A percentile compares a stretch with the other conserved stretches of the same genome.
Conservation (phyloP, 192 early-diverging fungal genomes). For the Funneliformis mosseae region DNA sequence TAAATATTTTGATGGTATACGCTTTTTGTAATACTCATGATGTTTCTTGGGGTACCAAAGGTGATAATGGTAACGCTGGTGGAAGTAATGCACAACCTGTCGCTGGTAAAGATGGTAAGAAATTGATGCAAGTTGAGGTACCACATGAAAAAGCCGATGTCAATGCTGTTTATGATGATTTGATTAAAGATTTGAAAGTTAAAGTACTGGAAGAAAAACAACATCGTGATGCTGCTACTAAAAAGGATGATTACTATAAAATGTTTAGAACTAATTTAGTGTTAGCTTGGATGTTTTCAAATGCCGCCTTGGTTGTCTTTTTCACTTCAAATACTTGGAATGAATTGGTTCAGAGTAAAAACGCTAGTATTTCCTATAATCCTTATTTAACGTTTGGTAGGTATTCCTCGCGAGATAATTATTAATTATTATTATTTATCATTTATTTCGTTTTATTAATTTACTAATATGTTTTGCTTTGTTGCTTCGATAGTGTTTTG, state of each 20-base stretch:
- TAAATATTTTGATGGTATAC: constrained; percentile 93
- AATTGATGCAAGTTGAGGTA: constrained; percentile 73
- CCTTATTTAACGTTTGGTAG: constrained; percentile 22
- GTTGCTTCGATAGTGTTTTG: constrained; percentile 81
- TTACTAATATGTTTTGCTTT: constrained; percentile 65
- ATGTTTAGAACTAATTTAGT: constrained; percentile 84
- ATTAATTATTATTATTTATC: background rate
- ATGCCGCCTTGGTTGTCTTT: constrained; percentile 69
- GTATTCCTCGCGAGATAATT: background rate
- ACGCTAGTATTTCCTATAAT: constrained; percentile 19
- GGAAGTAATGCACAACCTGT: constrained; percentile 73
- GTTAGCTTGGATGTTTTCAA: constrained; percentile 86
- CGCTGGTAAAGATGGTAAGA: constrained; percentile 70
- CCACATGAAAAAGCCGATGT: constrained; percentile 76
- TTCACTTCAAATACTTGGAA: constrained; percentile 57
- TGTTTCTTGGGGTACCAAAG: constrained; percentile 95
- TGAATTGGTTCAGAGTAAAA: constrained; percentile 27
- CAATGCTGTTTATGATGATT: constrained; percentile 82
- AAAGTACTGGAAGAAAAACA: constrained; percentile 52
- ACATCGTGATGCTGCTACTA: constrained; percentile 75
- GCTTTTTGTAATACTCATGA: constrained; percentile 96
- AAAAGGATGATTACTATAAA: constrained; percentile 89
- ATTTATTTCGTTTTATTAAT: constrained; percentile 36
- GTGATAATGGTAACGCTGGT: constrained; percentile 66
- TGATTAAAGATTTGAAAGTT: constrained; percentile 61